Percentiles rank a stretch among this genome's conserved stretches.
These are phyloP conservation scores for Sordaria brevicollis DNA, from an alignment of 495 filamentous ascomycete genomes.

Conservation along the genomic window DNA sequence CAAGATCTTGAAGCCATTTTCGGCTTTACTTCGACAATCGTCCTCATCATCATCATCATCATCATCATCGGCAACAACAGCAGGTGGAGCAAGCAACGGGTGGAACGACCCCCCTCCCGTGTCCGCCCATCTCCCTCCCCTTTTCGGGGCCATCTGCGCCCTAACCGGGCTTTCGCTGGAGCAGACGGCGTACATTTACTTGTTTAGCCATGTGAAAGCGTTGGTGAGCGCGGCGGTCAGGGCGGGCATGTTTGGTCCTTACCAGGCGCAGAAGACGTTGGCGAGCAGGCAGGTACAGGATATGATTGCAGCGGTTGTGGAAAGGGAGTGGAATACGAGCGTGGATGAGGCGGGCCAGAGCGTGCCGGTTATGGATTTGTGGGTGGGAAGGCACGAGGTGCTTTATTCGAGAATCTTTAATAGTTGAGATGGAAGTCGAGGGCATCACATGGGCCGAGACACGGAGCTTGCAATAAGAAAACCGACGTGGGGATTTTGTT, in stretches of 20 bases:
- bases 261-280: slow-evolving; percentile 74
- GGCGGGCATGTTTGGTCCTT: slow-evolving; percentile 82
- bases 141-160: slow-evolving; percentile 65
- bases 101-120: slow-evolving; percentile 20
- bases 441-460: background rate
- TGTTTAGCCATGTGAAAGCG: slow-evolving; percentile 82
- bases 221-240: slow-evolving; percentile 82
- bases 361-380: slow-evolving; percentile 82
- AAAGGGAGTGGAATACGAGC: slow-evolving; percentile 42
- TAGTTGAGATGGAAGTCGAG: slow-evolving; percentile 30
- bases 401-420: slow-evolving; percentile 97
- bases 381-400: slow-evolving; percentile 89
- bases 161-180: slow-evolving; percentile 50
- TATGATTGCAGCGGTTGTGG: slow-evolving; percentile 51
- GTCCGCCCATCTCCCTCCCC: slow-evolving; percentile 63
- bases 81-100: background rate
- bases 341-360: slow-evolving; percentile 78
- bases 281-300: slow-evolving; percentile 53
- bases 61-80: background rate
- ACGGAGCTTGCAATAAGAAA: background rate
- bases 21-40: slow-evolving; percentile 18
- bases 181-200: slow-evolving; percentile 73
- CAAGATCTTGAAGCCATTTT: slow-evolving; percentile 22
- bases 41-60: background rate
- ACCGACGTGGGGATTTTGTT: too few relatives aligned